These are phyloP conservation scores for Nakazawaea ambrosiae DNA, from an alignment of 805 yeast species.

Conservation along the genomic window DNA sequence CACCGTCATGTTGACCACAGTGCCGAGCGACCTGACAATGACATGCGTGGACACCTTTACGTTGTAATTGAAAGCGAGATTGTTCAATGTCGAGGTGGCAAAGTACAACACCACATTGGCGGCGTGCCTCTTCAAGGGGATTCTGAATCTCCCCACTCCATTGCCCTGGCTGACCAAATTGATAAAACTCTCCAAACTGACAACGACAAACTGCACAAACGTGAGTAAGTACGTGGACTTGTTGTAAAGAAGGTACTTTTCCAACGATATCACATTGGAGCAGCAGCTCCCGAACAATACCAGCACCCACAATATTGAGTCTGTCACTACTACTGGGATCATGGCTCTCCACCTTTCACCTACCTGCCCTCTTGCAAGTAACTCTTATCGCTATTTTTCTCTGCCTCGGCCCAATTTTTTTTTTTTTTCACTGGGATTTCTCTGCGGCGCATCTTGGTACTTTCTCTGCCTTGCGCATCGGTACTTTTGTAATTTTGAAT, in stretches of 20 bases:
- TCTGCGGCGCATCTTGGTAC: too few relatives aligned
- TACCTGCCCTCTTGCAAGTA: too few relatives aligned
- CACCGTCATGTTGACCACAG: slow-evolving; percentile 51
- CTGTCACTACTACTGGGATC: too few relatives aligned
- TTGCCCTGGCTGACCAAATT: slow-evolving; percentile 30
- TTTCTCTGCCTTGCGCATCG: too few relatives aligned
- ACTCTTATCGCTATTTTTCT: too few relatives aligned
- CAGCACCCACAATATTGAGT: slow-evolving; percentile 2
- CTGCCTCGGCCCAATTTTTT: too few relatives aligned
- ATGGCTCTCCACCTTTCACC: too few relatives aligned
- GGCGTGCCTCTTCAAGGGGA: slow-evolving; percentile 38
- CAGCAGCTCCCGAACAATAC: slow-evolving; percentile 69
- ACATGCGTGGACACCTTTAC: slow-evolving; percentile 64
- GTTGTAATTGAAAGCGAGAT: slow-evolving; percentile 47
- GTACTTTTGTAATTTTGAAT: too few relatives aligned
- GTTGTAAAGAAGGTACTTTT: slow-evolving; percentile 34
- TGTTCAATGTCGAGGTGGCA: slow-evolving; percentile 44
- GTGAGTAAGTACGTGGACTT: slow-evolving; percentile 48
- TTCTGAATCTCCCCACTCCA: slow-evolving; percentile 15
- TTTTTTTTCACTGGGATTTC: too few relatives aligned
- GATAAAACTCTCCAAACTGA: slow-evolving; percentile 37
- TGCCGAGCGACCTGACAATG: slow-evolving; percentile 56
- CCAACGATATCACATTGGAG: slow-evolving; percentile 58
- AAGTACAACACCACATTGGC: slow-evolving; percentile 45
- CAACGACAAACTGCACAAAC: slow-evolving; percentile 47